phyloP scores from a whole-genome alignment of 345 rosid genomes.

The Orychophragmus violaceus region DNA sequence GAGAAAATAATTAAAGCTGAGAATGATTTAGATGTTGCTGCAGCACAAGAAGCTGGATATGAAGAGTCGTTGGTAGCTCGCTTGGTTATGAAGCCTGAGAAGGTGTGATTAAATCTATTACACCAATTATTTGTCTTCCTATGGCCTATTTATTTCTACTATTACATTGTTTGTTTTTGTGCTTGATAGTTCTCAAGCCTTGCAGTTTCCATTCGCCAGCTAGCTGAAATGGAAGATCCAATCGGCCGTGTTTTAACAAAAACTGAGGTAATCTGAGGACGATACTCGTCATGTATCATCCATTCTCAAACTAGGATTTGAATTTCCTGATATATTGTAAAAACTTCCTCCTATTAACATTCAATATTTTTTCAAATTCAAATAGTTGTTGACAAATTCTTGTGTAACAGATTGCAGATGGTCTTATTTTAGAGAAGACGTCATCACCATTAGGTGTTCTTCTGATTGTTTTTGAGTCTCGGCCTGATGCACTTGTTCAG shows the following conservation, averaged over 20 bases:
- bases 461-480: constrained; percentile 89
- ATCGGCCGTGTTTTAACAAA: constrained; percentile 70
- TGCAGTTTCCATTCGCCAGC: constrained; percentile 69
- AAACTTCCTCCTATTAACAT: neutral
- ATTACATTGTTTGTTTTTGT: neutral
- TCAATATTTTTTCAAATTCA: neutral
- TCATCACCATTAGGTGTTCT: constrained; percentile 96
- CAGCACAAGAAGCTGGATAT: constrained; percentile 69
- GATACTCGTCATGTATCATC: neutral
- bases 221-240: constrained; percentile 97
- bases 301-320: neutral
- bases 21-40: constrained; percentile 80
- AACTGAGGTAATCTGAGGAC: constrained; percentile 61
- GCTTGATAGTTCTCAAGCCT: constrained; percentile 62
- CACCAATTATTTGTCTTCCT: neutral
- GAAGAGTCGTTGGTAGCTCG: constrained; percentile 77
- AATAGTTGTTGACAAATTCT: neutral
- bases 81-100: constrained; percentile 75
- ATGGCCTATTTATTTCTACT: neutral
- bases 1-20: constrained; percentile 53
- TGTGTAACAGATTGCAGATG: constrained; percentile 73
- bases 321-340: neutral
- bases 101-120: constrained; percentile 34
- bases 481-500: constrained; percentile 97
- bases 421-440: constrained; percentile 84